Base-by-base conservation (phyloP, 2,329 filamentous ascomycete genomes). In the Fusarium tuaranense region DNA sequence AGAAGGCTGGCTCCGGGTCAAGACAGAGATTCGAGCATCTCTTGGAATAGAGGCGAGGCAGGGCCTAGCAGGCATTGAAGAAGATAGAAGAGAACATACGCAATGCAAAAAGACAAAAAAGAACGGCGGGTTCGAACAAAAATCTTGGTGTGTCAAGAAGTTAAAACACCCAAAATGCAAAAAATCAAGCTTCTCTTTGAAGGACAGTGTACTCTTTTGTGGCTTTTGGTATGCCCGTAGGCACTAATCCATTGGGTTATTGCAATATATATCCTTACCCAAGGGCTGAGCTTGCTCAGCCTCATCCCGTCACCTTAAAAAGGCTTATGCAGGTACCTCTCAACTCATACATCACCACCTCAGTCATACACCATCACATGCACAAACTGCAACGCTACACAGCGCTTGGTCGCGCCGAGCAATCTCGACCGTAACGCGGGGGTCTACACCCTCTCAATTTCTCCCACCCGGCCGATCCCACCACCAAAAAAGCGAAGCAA, bases 311-410 rank as follows among this genome's bases (percentile, higher is more conserved):
- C 27, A 32, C 27, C 12, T 55, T 10, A 30, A 32, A 27, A 32
- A 32, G 27, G 27, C 27, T 55, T 55, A 55, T 55, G 48, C 48
- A 55, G 48, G 48, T 55, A 55, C 48, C 22, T 59, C 61, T 68
- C 63, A 41, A 39, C 59, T 65, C 62, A 32, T 30, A 36, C 59
- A 72, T 36, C 53, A 41, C 58, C 58, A 34, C 32, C 32, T 34
- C 32, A 66, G 58, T 46, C 46, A 41, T 58, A 41, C 51, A 60
- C 22, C 39, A 57, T 60, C 53, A 65, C 63, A 65, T 60, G 63
- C 63, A 63, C 36, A 64, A 65, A 67, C 30, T 66, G 48, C 58
- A 48, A 63, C 57, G 46, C 44, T 51, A 63, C 27, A 65, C 63
- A 67, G 58, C 34, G 59, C 48, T 48, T 63, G 18, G 39, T 34